These are phyloP conservation scores for barrel medic (Medicago truncatula) DNA, from an alignment of 306 rosid species.

Conservation along the genomic window MtrunA17r5.0-ANR NC_053048.1:25461001-25461500, in stretches of 20 bases:
- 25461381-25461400: constrained; percentile 89
- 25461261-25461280: constrained; percentile 64
- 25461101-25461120: not conserved
- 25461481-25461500: constrained; percentile 69
- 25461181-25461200: constrained; percentile 19
- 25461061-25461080: not conserved
- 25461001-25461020: too few species aligned
- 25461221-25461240: constrained; percentile 62
- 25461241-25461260: constrained; percentile 52
- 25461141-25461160: too few species aligned
- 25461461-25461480: constrained; percentile 80
- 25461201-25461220: constrained; percentile 85
- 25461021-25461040: too few species aligned
- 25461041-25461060: not conserved
- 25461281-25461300: constrained; percentile 62
- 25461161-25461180: too few species aligned
- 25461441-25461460: constrained; percentile 85
- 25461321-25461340: constrained; percentile 61
- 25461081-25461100: not conserved
- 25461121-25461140: not conserved
- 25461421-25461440: constrained; percentile 84
- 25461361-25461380: constrained; percentile 54
- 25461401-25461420: constrained; percentile 84
- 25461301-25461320: constrained; percentile 75
- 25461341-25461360: constrained; percentile 63